Percentiles rank a stretch among this genome's conserved stretches.
Conservation (phyloP, 2,329 filamentous ascomycete genomes). For the Colletotrichum viniferum region DNA sequence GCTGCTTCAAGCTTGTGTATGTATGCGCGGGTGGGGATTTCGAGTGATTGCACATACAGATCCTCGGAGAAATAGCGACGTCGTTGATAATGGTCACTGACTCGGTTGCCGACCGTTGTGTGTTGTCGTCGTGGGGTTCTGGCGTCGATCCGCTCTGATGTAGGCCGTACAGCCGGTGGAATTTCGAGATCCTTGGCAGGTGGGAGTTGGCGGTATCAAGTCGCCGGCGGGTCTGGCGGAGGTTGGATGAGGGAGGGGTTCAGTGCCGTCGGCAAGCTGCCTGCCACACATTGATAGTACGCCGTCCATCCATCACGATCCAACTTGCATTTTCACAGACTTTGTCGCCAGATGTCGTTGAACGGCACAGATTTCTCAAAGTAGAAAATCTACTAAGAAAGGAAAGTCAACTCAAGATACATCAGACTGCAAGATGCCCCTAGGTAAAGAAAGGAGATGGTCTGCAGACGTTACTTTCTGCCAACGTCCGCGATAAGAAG, state of each 20-base stretch:
- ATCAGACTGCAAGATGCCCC: background rate
- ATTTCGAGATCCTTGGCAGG: background rate
- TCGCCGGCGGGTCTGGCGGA: background rate
- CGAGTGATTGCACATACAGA: background rate
- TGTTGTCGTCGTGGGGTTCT: background rate
- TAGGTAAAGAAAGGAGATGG: background rate
- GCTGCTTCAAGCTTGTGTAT: background rate
- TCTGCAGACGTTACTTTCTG: background rate
- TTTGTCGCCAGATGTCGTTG: background rate
- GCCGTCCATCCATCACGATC: rapidly evolving
- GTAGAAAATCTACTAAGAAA: background rate
- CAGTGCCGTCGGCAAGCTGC: background rate
- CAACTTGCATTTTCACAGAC: background rate
- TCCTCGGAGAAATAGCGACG: background rate
- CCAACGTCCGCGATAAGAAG: background rate
- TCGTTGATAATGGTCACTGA: background rate
- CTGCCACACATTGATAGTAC: background rate
- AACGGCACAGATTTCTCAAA: background rate
- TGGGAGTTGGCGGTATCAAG: background rate
- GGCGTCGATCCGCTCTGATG: background rate
- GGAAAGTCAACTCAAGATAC: background rate
- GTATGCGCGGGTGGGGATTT: background rate
- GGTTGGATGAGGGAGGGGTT: background rate
- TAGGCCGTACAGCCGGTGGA: background rate
- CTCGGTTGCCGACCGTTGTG: background rate